Evolutionary conservation across 257 asterid genomes (phyloP).

Genomic region (Eucommia ulmoides): DNA sequence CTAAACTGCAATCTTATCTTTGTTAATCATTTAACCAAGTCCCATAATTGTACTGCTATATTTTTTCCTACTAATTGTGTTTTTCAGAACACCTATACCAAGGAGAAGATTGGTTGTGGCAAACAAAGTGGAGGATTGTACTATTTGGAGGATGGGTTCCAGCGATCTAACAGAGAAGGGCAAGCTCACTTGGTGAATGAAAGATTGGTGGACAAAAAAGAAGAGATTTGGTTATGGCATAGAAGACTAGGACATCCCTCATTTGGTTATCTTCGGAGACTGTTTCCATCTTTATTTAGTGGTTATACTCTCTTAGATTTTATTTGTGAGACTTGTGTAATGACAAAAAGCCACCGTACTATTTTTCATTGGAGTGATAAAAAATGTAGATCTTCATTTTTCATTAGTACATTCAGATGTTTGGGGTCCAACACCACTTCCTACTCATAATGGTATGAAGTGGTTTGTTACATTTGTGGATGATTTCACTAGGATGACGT

Average conservation of each 20-base stretch:
- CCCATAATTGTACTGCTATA: background rate
- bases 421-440: background rate
- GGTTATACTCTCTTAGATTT: background rate
- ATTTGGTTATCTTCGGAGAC: too few species aligned
- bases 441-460: background rate
- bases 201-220: too few species aligned
- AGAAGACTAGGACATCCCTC: background rate
- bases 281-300: background rate
- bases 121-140: background rate
- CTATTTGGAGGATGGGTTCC: background rate
- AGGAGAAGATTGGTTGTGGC: background rate
- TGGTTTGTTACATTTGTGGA: background rate
- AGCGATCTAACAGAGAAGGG: background rate
- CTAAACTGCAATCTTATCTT: background rate
- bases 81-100: background rate
- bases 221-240: background rate
- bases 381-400: background rate
- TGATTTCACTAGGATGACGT: background rate
- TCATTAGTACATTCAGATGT: background rate
- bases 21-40: background rate
- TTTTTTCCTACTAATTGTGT: background rate
- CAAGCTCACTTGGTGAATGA: background rate
- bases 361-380: background rate
- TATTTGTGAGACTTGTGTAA: background rate
- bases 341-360: background rate